These are phyloP conservation scores for Pseudopyrenochaeta lycopersici DNA, from an alignment of 2,329 filamentous ascomycete species.

Conservation along the genomic window DNA sequence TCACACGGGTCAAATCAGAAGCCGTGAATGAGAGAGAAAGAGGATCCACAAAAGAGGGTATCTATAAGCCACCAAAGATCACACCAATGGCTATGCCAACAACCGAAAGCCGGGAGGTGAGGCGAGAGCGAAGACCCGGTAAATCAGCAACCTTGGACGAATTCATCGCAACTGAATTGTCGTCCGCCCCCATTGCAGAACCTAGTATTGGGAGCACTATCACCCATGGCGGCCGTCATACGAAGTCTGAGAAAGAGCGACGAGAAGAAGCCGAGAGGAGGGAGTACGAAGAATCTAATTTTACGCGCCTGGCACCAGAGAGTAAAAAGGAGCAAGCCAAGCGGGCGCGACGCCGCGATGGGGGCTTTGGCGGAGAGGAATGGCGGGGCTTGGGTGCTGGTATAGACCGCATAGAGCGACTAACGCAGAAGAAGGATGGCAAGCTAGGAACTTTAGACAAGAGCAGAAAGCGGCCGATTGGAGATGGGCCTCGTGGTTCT, in stretches of 20 bases:
- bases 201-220: constrained; percentile 95
- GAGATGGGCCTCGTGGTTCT: constrained; percentile 76
- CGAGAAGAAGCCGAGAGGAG: constrained; percentile 79
- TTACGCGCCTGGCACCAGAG: constrained; percentile 83
- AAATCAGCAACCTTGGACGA: constrained; percentile 91
- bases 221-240: constrained; percentile 76
- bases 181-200: constrained; percentile 79
- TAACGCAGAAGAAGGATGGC: constrained; percentile 75
- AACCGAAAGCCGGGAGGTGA: constrained; percentile 67
- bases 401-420: constrained; percentile 82
- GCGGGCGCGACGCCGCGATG: constrained; percentile 52
- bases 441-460: constrained; percentile 71
- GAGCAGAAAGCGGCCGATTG: constrained; percentile 80
- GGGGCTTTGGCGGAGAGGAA: constrained; percentile 88
- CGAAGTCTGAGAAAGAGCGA: constrained; percentile 79
- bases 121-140: constrained; percentile 67
- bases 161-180: constrained; percentile 86
- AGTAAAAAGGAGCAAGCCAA: constrained; percentile 85
- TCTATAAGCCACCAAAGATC: constrained; percentile 90
- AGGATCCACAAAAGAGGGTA: constrained; percentile 64
- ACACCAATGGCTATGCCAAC: constrained; percentile 86
- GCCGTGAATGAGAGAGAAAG: constrained; percentile 26
- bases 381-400: constrained; percentile 88
- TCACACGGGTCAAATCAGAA: constrained; percentile 41
- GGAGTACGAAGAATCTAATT: constrained; percentile 92